These are phyloP conservation scores for Chlorella sp. DNA, from an alignment of 139 green algal species.

Conservation along the genomic window DNA sequence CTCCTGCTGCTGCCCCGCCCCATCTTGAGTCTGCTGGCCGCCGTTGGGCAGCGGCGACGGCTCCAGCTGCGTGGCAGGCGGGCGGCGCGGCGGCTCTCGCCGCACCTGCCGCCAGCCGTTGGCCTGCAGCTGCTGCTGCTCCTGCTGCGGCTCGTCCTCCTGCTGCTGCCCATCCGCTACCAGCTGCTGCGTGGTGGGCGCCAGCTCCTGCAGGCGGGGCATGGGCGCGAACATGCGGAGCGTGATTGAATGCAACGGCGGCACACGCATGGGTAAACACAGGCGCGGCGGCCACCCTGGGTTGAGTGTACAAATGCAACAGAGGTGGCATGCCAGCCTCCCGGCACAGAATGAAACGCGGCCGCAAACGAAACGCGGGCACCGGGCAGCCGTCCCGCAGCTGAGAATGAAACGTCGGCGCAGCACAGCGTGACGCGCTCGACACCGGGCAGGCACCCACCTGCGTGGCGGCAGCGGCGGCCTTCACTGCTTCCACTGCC, in stretches of 20 bases:
- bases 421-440: too few species aligned
- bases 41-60: neutral
- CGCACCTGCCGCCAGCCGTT: neutral
- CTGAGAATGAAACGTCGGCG: too few species aligned
- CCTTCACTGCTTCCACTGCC: too few species aligned
- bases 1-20: neutral
- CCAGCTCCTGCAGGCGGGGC: slow-evolving; percentile 19
- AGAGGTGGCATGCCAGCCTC: neutral
- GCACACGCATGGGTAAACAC: too few species aligned
- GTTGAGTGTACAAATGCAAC: too few species aligned
- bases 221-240: too few species aligned
- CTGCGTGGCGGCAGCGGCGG: too few species aligned
- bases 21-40: neutral
- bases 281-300: too few species aligned
- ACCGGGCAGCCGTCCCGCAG: neutral
- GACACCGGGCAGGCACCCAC: too few species aligned
- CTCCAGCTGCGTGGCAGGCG: neutral
- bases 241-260: too few species aligned
- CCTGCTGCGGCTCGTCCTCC: neutral
- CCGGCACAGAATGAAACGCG: neutral
- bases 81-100: neutral
- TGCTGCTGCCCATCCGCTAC: neutral
- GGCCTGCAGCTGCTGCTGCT: neutral
- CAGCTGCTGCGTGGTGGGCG: slow-evolving; percentile 15
- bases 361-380: neutral